phyloP scores from a whole-genome alignment of 352 stramenopile genomes.

The Pythium scleroteichum region DNA sequence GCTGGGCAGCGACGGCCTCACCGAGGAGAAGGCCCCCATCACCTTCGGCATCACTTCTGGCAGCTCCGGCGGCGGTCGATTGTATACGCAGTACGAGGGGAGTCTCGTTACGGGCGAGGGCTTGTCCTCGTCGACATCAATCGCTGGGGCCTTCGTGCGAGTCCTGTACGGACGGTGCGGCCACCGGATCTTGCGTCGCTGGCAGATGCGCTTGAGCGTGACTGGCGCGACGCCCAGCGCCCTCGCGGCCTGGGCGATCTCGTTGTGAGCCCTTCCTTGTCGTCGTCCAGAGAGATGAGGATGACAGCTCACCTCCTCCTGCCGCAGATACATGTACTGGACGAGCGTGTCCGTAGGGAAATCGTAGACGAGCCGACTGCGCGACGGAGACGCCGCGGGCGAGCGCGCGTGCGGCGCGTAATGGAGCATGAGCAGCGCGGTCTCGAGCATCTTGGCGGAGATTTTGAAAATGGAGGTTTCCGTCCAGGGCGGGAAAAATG shows the following conservation, averaged over 20 bases:
- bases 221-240: slow-evolving; percentile 46
- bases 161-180: slow-evolving; percentile 31
- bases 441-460: slow-evolving; percentile 5
- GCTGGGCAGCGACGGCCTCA: not conserved
- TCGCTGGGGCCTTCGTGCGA: not conserved
- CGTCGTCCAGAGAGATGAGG: not conserved
- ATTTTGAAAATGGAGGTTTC: slow-evolving; percentile 16
- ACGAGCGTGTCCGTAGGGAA: slow-evolving; percentile 43
- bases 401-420: not conserved
- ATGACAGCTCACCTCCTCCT: slow-evolving; percentile 40
- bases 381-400: slow-evolving; percentile 8
- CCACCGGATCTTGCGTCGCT: slow-evolving; percentile 47
- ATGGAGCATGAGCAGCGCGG: not conserved
- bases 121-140: not conserved
- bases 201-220: slow-evolving; percentile 69
- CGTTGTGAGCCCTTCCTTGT: not conserved
- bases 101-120: not conserved
- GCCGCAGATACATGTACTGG: slow-evolving; percentile 42
- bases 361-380: slow-evolving; percentile 48
- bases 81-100: slow-evolving; percentile 11
- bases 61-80: not conserved
- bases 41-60: not conserved
- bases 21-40: not conserved
- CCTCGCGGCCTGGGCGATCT: slow-evolving; percentile 32
- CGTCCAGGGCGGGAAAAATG: not conserved